Evolutionary conservation across 2,329 filamentous ascomycete species (phyloP), one percentile per base, ranked within the genome.

Genomic region (Ascochyta pisi): DNA sequence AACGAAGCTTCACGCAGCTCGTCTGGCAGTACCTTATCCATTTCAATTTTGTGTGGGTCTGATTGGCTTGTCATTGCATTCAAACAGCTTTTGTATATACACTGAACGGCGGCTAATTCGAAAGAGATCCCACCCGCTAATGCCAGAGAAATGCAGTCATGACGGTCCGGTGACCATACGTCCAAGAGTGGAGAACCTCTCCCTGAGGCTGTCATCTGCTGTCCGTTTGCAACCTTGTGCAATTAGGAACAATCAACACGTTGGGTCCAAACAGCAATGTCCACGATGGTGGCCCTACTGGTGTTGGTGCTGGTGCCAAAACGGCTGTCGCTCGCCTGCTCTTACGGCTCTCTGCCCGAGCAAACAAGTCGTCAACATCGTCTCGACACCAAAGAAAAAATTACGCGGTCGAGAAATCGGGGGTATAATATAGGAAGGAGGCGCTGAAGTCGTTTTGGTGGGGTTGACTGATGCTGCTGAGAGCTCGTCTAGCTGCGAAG

Each of bases 351-450:
- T 31, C 15, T 34, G 26, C 38, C 26, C 33, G n/a, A 47, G 46
- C 38, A 46, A 61, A 60, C 56, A 63, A 51, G 44, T 66, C 67
- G 62, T 70, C 45, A 51, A 65, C 47, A 58, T 67, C 60, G 59
- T 67, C 60, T 37, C 62, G 33, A 56, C 60, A 61, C 53, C 60
- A 60, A 60, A 48, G 63, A 60, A 55, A 51, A 54, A 62, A 68
- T 51, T 54, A 53, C 54, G 54, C 49, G 26, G 40, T 48, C 46
- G 46, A 60, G 58, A 66, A 64, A 65, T 67, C 56, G 40, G 57
- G 66, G 67, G 69, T 70, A 71, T 72, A 70, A 64, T 62, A 56
- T 58, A 55, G 61, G 58, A 62, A 55, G 27, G 50, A 52, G 56
- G 39, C 43, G 54, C 40, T 41, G 33, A 24, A 37, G 34, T 40